Evolutionary conservation across 768 basidiomycete genomes (phyloP).

Genomic region (Trichaptum fuscoviolaceum): DNA sequence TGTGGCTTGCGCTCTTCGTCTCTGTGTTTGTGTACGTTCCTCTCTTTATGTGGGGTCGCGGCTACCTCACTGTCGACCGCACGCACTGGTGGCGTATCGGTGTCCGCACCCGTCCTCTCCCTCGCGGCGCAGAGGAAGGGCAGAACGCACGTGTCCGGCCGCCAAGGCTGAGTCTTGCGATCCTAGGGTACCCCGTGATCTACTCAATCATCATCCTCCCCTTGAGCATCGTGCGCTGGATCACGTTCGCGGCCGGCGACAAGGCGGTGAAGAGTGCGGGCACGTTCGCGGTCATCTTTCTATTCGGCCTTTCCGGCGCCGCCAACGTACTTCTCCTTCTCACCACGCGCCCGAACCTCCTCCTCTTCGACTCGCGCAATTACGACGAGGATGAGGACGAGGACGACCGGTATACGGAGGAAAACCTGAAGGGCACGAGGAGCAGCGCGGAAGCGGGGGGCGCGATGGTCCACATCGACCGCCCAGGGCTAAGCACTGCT

Average conservation of each 20-base stretch:
- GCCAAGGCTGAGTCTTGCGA: constrained; percentile 28
- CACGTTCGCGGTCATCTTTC: constrained; percentile 26
- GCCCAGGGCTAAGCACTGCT: not conserved
- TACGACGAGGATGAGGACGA: not conserved
- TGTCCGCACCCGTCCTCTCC: constrained; percentile 11
- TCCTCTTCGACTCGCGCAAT: constrained; percentile 21
- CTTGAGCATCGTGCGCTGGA: constrained; percentile 36
- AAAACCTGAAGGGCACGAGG: not conserved
- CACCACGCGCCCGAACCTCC: constrained; percentile 28
- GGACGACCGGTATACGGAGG: not conserved
- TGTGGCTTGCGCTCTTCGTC: constrained; percentile 22
- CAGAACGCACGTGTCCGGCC: constrained; percentile 14
- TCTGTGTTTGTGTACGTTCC: constrained; percentile 24
- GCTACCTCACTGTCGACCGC: constrained; percentile 28
- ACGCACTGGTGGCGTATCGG: constrained; percentile 31
- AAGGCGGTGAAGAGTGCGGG: constrained; percentile 22
- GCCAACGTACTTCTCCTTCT: constrained; percentile 36
- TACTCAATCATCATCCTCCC: constrained; percentile 36
- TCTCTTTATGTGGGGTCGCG: constrained; percentile 21
- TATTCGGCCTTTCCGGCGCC: constrained; percentile 36
- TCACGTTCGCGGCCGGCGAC: constrained; percentile 18
- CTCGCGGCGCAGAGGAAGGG: constrained; percentile 8
- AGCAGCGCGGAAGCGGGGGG: not conserved
- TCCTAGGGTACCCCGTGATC: constrained; percentile 33
- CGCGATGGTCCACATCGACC: not conserved